phyloP scores from a whole-genome alignment of 2,329 filamentous ascomycete genomes.

The Harringtonia aguacate region DNA sequence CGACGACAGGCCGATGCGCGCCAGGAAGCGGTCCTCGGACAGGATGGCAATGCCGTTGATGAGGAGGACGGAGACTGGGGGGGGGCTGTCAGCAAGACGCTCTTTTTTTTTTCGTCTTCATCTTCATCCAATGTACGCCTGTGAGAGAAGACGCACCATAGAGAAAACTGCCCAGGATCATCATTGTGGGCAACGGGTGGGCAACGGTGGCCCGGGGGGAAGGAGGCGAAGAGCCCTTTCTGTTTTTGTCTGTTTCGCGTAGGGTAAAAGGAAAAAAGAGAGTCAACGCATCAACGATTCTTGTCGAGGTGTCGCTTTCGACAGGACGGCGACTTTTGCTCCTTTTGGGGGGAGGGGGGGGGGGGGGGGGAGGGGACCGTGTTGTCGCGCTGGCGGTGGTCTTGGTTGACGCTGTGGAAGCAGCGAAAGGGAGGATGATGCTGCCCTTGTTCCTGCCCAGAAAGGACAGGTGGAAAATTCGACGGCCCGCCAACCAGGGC shows the following conservation, averaged over 20 bases:
- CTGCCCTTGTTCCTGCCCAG: too few relatives aligned
- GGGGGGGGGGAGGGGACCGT: too few relatives aligned
- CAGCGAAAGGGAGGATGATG: too few relatives aligned
- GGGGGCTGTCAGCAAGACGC: background rate
- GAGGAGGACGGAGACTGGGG: conserved; percentile 67
- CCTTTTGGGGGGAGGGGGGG: too few relatives aligned
- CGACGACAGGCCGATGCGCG: conserved; percentile 74
- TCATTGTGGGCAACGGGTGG: conserved; percentile 10
- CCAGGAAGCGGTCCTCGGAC: conserved; percentile 89
- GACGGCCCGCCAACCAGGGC: background rate
- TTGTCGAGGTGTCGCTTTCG: too few relatives aligned
- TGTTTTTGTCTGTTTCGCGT: background rate
- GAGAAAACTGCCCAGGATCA: conserved; percentile 22
- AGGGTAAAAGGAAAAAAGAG: background rate
- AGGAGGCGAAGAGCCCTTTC: background rate
- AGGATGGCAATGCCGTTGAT: conserved; percentile 91
- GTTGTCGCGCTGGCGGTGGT: too few relatives aligned
- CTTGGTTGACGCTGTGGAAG: too few relatives aligned
- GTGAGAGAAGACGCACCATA: conserved; percentile 15
- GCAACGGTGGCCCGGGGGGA: background rate
- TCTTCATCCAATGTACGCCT: too few relatives aligned
- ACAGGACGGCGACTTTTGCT: too few relatives aligned
- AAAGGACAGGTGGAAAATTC: conserved; percentile 3
- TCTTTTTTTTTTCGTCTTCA: too few relatives aligned
- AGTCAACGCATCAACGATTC: too few relatives aligned